Evolutionary conservation across 2,329 filamentous ascomycete genomes (phyloP), one percentile per base, ranked within the genome.

Genomic region (Claviceps citrina): DNA sequence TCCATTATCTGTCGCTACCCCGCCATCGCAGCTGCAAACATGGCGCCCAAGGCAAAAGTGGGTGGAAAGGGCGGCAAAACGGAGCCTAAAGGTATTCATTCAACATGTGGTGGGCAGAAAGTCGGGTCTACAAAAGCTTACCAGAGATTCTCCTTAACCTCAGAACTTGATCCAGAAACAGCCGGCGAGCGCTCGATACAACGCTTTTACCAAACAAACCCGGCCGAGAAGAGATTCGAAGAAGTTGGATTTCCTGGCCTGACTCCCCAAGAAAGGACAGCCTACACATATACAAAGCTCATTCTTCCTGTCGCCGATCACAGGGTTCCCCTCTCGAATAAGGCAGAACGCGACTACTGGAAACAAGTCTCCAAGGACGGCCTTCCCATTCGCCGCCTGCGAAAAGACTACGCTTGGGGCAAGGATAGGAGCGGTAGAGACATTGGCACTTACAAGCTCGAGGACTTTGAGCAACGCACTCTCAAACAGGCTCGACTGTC

Each of bases 281-380:
- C 62, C 18, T 73, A 67, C 58, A 51, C 63, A 28, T 64, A 67
- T 54, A 51, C 63, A 15, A 60, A 65, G 46, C 63, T 70, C 42
- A 59, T 71, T 31, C 58, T 58, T 32, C 61, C 61, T 34, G 59
- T 63, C 28, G 58, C 58, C 33, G 53, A 59, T 43, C 56, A 53
- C 37, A 50, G 49, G 9, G 47, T 65, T 4, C 45, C 51, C 32
- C 53, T 61, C 26, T 59, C 56, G 44, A 56, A 62, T 54, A 73
- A 73, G 54, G 56, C 66, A 20, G 66, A 73, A 51, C 66, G 67
- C 50, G 71, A 76, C 49, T 66, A 71, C 51, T 77, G 72, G 72
- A 71, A 71, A 55, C 59, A 62, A 35, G 61, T 73, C 45, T 65
- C 64, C 52, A 72, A 75, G 47, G 62, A 68, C 36, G 63, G 57